Evolutionary conservation across 192 early-diverging fungal species (phyloP).

Genomic region (Oehlia diaphana): DNA sequence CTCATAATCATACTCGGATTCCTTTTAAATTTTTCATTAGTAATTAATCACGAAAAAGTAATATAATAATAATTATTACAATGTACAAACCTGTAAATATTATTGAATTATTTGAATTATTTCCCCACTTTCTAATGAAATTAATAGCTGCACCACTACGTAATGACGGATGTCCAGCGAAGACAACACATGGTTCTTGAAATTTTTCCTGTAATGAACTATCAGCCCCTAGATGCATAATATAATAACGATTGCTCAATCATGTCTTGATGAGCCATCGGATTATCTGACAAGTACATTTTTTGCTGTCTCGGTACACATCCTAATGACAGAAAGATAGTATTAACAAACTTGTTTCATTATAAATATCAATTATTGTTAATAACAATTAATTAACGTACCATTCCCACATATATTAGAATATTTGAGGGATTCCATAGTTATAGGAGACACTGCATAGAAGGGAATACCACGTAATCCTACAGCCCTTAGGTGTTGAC

Average conservation of each 20-base stretch:
- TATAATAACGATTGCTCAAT: constrained; percentile 41
- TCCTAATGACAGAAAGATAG: constrained; percentile 36
- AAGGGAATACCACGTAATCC: constrained; percentile 62
- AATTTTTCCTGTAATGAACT: constrained; percentile 27
- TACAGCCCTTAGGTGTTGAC: constrained; percentile 50
- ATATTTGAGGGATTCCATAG: too few species aligned
- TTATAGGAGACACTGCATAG: constrained; percentile 73
- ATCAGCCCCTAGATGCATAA: constrained; percentile 34
- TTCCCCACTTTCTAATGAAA: constrained; percentile 24
- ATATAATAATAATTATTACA: too few species aligned
- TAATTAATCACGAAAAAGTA: too few species aligned
- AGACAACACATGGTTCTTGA: constrained; percentile 62
- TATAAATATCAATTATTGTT: too few species aligned
- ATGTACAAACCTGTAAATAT: too few species aligned
- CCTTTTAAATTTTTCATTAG: too few species aligned
- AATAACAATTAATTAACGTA: constrained; percentile 30
- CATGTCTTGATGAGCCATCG: constrained; percentile 52
- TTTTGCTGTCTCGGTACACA: constrained; percentile 51
- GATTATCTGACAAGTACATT: constrained; percentile 64
- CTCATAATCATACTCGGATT: too few species aligned
- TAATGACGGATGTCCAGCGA: constrained; percentile 52
- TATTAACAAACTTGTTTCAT: too few species aligned
- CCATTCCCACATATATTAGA: constrained; percentile 81
- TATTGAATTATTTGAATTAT: too few species aligned
- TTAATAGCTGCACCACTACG: constrained; percentile 45